Percentiles rank a stretch among this genome's conserved stretches.
Conservation (phyloP, 768 basidiomycete species). For the Gelatoporia subvermispora region DNA sequence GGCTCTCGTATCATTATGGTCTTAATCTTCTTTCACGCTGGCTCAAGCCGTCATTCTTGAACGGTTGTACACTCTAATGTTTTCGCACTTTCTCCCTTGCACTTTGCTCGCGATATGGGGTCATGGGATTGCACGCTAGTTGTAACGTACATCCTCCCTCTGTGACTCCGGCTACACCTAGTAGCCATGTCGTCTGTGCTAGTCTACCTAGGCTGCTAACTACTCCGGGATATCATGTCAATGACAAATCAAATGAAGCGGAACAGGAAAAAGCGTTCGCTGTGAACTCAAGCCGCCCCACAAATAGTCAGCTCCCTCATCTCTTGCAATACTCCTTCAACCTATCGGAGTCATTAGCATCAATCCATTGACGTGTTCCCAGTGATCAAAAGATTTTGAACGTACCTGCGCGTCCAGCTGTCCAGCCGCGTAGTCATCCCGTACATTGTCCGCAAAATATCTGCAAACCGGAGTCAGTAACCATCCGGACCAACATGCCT, state of each 20-base stretch:
- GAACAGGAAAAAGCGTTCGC: background rate
- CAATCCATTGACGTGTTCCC: background rate
- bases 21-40: too few species aligned
- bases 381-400: slow-evolving; percentile 1
- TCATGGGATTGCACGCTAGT: too few species aligned
- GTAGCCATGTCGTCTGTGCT: background rate
- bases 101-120: too few species aligned
- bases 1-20: too few species aligned
- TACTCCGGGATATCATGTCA: background rate
- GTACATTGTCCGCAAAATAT: slow-evolving; percentile 84
- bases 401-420: slow-evolving; percentile 88
- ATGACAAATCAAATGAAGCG: background rate
- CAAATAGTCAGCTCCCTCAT: slow-evolving; percentile 96
- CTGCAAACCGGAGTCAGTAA: slow-evolving; percentile 31
- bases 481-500: background rate
- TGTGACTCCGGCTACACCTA: slow-evolving; percentile 3
- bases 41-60: too few species aligned
- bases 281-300: slow-evolving; percentile 40
- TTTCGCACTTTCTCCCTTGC: too few species aligned
- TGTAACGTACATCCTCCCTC: too few species aligned
- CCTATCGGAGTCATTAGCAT: slow-evolving; percentile 36
- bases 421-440: slow-evolving; percentile 96
- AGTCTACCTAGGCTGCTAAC: background rate
- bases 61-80: too few species aligned
- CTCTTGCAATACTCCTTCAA: slow-evolving; percentile 95